A percentile compares a stretch with the other conserved stretches of the same genome.
Conservation (phyloP, 2,329 filamentous ascomycete species). For the Clarireedia paspali region DNA sequence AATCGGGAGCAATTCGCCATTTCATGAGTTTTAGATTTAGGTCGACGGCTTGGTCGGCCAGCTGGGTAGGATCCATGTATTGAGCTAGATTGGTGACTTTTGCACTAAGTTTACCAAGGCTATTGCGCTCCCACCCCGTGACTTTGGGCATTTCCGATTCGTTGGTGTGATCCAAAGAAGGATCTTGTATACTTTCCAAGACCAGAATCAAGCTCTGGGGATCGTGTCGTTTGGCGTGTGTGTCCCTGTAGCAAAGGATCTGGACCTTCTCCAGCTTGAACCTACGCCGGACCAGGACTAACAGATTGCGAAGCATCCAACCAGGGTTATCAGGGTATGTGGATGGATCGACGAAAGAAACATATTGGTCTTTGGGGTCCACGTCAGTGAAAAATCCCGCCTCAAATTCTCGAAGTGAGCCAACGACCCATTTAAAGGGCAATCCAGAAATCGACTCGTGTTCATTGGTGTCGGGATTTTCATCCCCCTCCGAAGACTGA, state of each 20-base stretch:
- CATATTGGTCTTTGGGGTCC: constrained; percentile 65
- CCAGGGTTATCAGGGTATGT: constrained; percentile 82
- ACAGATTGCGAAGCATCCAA: constrained; percentile 86
- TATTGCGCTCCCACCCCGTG: constrained; percentile 89
- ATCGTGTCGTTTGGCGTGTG: constrained; percentile 67
- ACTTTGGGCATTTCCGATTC: constrained; percentile 66
- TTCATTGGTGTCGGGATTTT: constrained; percentile 43
- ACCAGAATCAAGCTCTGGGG: constrained; percentile 71
- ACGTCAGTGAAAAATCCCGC: constrained; percentile 76
- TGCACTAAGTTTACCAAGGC: constrained; percentile 67
- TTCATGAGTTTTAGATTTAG: constrained; percentile 98
- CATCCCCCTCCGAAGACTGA: constrained; percentile 25
- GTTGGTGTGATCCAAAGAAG: constrained; percentile 7
- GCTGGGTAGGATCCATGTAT: constrained; percentile 82
- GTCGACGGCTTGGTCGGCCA: constrained; percentile 92
- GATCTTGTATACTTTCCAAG: constrained; percentile 23
- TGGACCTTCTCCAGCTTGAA: constrained; percentile 73
- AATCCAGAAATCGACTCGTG: constrained; percentile 35
- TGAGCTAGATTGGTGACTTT: constrained; percentile 77
- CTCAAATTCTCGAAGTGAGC: constrained; percentile 70
- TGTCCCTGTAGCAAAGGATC: constrained; percentile 85
- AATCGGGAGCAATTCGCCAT: constrained; percentile 85
- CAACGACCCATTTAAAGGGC: constrained; percentile 71
- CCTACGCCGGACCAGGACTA: constrained; percentile 75
- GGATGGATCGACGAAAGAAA: constrained; percentile 88